Evolutionary conservation across 2,329 filamentous ascomycete genomes (phyloP).

Genomic region (Aspergillus piperis): DNA sequence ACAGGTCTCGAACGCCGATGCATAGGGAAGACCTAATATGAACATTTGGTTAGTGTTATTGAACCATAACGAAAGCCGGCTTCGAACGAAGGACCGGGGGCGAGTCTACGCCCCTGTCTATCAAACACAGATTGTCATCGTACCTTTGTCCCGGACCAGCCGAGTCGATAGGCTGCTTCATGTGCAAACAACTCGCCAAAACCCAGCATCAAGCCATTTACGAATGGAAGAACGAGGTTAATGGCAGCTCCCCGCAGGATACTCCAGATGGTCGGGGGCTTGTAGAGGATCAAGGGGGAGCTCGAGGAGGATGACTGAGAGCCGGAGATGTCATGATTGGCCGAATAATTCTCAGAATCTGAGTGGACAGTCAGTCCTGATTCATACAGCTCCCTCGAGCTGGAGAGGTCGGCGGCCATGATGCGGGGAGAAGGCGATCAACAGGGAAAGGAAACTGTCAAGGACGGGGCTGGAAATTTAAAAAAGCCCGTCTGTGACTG

Average conservation of each 20-base stretch:
- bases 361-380: constrained; percentile 49
- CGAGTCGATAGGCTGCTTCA: constrained; percentile 87
- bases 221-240: constrained; percentile 90
- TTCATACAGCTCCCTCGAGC: constrained; percentile 43
- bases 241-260: constrained; percentile 86
- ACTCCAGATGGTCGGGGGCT: constrained; percentile 83
- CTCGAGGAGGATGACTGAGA: constrained; percentile 37
- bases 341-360: constrained; percentile 51
- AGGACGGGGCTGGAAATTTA: background rate
- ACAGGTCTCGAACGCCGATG: constrained; percentile 67
- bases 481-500: background rate
- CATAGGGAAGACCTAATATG: constrained; percentile 56
- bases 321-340: constrained; percentile 40
- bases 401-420: constrained; percentile 37
- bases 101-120: too few species aligned
- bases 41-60: background rate
- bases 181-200: constrained; percentile 97
- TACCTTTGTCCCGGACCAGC: constrained; percentile 95
- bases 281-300: constrained; percentile 65
- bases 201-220: constrained; percentile 97
- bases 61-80: background rate
- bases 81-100: background rate
- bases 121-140: constrained; percentile 24
- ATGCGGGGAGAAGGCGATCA: constrained; percentile 11
- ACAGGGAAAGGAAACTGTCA: background rate